A percentile compares a stretch with the other conserved stretches of the same genome.
Evolutionary conservation across 345 rosid species (phyloP).

Genomic region (Pistacia atlantica): DNA sequence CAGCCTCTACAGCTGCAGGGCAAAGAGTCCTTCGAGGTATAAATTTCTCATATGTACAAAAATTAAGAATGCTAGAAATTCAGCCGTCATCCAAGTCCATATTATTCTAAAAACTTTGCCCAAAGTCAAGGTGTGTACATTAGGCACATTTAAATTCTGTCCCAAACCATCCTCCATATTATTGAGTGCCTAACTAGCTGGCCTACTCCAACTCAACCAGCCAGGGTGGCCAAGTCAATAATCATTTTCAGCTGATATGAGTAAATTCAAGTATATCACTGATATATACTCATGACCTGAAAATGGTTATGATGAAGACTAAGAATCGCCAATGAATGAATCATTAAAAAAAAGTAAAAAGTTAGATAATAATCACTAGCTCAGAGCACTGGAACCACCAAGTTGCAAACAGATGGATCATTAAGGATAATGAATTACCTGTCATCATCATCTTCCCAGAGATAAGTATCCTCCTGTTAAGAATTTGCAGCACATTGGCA

Average conservation of each 20-base stretch:
- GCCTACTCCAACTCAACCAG: neutral
- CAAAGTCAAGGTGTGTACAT: slow-evolving; percentile 1
- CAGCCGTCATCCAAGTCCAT: neutral
- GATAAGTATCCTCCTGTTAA: slow-evolving; percentile 85
- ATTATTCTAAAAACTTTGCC: neutral
- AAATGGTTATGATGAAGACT: neutral
- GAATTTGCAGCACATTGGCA: slow-evolving; percentile 6
- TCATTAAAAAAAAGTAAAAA: neutral
- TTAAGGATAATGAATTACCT: slow-evolving; percentile 41
- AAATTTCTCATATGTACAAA: no score
- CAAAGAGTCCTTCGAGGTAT: neutral
- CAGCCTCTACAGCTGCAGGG: neutral
- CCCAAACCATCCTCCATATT: slow-evolving; percentile 11
- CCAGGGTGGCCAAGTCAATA: neutral
- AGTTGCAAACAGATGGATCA: slow-evolving; percentile 8
- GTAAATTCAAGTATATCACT: neutral
- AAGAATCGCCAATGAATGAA: slow-evolving; percentile 1
- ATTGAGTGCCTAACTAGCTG: neutral
- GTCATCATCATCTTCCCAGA: slow-evolving; percentile 97
- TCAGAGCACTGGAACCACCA: neutral
- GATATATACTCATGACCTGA: neutral
- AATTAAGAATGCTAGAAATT: neutral
- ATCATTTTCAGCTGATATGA: neutral
- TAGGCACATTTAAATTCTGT: neutral
- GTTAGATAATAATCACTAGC: neutral